Percentiles rank a stretch among this genome's conserved stretches.
phyloP scores from a whole-genome alignment of 768 basidiomycete genomes.

The Lenzites betulinus region DNA sequence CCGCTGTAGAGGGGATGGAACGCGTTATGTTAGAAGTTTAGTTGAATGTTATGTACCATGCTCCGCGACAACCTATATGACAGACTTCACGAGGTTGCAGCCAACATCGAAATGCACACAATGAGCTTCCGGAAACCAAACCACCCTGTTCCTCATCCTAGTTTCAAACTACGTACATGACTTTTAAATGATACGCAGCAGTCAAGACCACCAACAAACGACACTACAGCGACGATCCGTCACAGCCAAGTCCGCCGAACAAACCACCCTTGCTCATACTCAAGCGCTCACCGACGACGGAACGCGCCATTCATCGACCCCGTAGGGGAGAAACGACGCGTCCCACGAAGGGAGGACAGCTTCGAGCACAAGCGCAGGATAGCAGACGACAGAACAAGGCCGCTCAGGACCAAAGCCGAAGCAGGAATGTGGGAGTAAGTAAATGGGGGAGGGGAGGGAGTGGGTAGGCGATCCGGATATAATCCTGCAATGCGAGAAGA shows the following conservation, averaged over 20 bases:
- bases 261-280: conserved; percentile 6
- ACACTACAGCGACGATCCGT: background rate
- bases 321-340: conserved; percentile 44
- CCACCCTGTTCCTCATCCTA: conserved; percentile 2
- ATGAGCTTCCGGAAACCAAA: background rate
- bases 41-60: too few relatives aligned
- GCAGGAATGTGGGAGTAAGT: conserved; percentile 1
- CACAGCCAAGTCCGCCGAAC: background rate
- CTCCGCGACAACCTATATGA: too few relatives aligned
- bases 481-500: conserved; percentile 1
- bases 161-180: conserved; percentile 16
- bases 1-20: background rate
- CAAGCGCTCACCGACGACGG: conserved; percentile 50
- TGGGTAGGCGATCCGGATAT: background rate
- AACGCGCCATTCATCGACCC: conserved; percentile 48
- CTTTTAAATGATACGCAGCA: conserved; percentile 3
- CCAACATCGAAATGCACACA: background rate
- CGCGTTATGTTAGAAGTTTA: too few relatives aligned
- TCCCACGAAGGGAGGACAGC: conserved; percentile 35
- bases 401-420: background rate
- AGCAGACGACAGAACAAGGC: background rate
- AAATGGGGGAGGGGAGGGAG: background rate
- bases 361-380: conserved; percentile 20
- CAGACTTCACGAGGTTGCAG: too few relatives aligned
- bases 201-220: background rate